Evolutionary conservation across 2,329 filamentous ascomycete genomes (phyloP).

Genomic region (Penicillium polonicum): DNA sequence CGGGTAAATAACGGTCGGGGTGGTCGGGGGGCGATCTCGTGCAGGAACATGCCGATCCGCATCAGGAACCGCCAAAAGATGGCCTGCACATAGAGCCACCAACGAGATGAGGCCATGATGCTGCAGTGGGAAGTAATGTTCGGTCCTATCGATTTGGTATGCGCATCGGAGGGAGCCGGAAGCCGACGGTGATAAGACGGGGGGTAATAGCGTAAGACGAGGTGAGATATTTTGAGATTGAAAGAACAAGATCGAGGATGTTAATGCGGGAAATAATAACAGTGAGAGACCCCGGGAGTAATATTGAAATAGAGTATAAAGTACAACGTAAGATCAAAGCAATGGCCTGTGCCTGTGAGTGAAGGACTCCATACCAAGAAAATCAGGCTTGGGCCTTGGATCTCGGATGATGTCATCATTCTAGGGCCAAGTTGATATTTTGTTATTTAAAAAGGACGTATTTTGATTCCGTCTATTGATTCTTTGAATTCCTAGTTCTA

Average conservation of each 20-base stretch:
- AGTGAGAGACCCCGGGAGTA: neutral
- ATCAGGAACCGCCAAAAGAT: constrained; percentile 67
- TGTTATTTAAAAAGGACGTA: too few relatives aligned
- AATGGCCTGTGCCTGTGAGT: neutral
- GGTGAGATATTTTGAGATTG: neutral
- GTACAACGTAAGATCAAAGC: neutral
- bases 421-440: too few relatives aligned
- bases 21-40: constrained; percentile 61
- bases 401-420: constrained; percentile 4
- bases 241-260: neutral
- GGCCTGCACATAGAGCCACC: constrained; percentile 63
- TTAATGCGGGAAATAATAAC: neutral
- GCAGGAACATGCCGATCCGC: constrained; percentile 67
- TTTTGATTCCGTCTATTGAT: neutral
- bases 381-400: constrained; percentile 3
- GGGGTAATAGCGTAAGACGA: neutral
- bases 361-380: constrained; percentile 7
- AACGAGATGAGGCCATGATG: constrained; percentile 47
- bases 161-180: neutral
- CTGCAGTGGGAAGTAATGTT: constrained; percentile 13
- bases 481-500: constrained; percentile 11
- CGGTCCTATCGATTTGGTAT: neutral
- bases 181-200: neutral
- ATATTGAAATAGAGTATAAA: neutral
- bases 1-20: constrained; percentile 60